Evolutionary conservation across 768 basidiomycete species (phyloP).

Genomic region (Coprinopsis cinerea): DNA sequence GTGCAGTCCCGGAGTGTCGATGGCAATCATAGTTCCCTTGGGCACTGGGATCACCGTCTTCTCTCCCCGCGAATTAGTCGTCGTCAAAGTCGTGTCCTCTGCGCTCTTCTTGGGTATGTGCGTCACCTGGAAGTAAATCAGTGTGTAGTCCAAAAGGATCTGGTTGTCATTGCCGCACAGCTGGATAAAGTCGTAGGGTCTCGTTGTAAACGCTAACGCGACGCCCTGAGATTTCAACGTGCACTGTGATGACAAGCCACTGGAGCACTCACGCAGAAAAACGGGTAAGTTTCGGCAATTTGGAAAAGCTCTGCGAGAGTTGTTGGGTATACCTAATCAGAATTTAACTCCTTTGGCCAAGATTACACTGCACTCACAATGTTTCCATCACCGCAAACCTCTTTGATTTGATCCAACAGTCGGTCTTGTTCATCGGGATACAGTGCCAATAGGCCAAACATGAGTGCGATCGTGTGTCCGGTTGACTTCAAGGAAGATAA

Average conservation of each 20-base stretch:
- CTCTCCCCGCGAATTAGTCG: conserved; percentile 32
- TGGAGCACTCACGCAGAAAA: conserved; percentile 33
- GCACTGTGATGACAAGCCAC: too few relatives aligned
- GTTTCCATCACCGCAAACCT: conserved; percentile 27
- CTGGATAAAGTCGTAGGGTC: conserved; percentile 41
- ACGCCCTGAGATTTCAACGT: too few relatives aligned
- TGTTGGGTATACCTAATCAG: conserved; percentile 6
- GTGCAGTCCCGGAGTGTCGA: conserved; percentile 38
- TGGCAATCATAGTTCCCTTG: conserved; percentile 30
- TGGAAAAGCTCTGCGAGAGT: conserved; percentile 30
- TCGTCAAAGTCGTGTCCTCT: conserved; percentile 38
- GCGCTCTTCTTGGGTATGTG: conserved; percentile 38
- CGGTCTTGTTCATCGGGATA: conserved; percentile 31
- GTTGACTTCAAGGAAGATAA: conserved; percentile 33
- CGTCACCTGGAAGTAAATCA: conserved; percentile 30
- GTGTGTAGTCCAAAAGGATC: too few relatives aligned
- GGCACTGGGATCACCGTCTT: conserved; percentile 35
- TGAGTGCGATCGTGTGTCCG: conserved; percentile 27
- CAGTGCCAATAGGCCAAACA: conserved; percentile 36
- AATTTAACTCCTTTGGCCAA: too few relatives aligned
- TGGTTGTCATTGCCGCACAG: too few relatives aligned
- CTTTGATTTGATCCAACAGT: conserved; percentile 28
- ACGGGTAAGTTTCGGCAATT: conserved; percentile 32
- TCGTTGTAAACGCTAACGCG: conserved; percentile 46
- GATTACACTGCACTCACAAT: conserved; percentile 21